phyloP scores from a whole-genome alignment of 1,284 basidiomycete genomes.

The Irpex rosettiformis region DNA sequence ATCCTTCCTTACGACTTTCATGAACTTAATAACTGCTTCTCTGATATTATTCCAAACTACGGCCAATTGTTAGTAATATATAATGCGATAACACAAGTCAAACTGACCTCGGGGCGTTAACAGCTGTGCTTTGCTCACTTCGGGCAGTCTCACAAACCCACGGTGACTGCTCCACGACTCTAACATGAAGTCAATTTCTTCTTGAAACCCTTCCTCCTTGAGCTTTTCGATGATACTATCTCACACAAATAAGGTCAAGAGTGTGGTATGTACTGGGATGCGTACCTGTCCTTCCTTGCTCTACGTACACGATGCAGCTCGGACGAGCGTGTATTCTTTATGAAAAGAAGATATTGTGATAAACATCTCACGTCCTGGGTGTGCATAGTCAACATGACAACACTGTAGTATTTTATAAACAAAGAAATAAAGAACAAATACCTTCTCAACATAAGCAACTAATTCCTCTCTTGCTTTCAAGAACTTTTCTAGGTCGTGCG shows the following conservation, averaged over 20 bases:
- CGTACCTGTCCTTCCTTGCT: neutral
- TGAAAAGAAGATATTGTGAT: neutral
- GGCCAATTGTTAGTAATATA: neutral
- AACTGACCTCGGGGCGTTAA: neutral
- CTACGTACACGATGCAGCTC: neutral
- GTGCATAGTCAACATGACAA: neutral
- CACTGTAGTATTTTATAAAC: neutral
- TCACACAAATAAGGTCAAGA: neutral
- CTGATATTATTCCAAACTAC: slow-evolving; percentile 5
- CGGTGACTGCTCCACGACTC: neutral
- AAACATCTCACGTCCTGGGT: neutral
- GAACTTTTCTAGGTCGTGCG: neutral
- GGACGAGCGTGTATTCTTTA: neutral
- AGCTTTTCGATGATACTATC: neutral
- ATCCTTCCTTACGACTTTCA: neutral
- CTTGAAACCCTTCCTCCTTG: neutral
- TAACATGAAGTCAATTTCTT: neutral
- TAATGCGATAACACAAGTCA: neutral
- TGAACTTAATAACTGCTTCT: neutral
- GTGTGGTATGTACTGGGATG: neutral
- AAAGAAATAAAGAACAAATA: neutral
- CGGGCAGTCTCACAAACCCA: neutral
- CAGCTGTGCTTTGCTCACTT: neutral
- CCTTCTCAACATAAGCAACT: neutral
- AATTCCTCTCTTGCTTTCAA: neutral